phyloP scores from a whole-genome alignment of 345 rosid genomes.

The Nephelium lappaceum region DNA sequence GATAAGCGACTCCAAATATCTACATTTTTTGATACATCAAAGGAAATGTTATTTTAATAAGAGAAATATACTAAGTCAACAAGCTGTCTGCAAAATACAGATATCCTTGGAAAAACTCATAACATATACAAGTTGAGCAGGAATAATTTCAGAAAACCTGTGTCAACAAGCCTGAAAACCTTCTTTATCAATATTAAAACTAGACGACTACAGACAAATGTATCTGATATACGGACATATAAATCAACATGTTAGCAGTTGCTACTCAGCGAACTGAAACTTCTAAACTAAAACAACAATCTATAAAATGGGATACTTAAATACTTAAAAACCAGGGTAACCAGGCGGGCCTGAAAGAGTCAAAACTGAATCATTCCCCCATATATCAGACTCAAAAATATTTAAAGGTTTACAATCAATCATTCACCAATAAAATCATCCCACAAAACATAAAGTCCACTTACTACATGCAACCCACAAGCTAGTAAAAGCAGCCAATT shows the following conservation, averaged over 20 bases:
- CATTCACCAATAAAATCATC: background rate
- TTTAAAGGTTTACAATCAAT: background rate
- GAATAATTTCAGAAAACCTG: too few species aligned
- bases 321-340: too few species aligned
- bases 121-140: background rate
- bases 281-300: background rate
- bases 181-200: too few species aligned
- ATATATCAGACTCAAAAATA: background rate
- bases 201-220: background rate
- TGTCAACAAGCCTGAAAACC: too few species aligned
- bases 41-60: background rate
- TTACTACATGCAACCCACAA: background rate
- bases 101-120: background rate
- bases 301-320: background rate
- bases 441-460: background rate
- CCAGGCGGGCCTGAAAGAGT: background rate
- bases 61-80: background rate
- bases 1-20: constrained; percentile 80
- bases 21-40: constrained; percentile 34
- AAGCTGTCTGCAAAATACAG: background rate
- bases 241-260: constrained; percentile 6
- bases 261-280: background rate
- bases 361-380: background rate
- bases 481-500: background rate
- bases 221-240: background rate